Evolutionary conservation across 139 green algal species (phyloP).

Genomic region (Closterium sp.): DNA sequence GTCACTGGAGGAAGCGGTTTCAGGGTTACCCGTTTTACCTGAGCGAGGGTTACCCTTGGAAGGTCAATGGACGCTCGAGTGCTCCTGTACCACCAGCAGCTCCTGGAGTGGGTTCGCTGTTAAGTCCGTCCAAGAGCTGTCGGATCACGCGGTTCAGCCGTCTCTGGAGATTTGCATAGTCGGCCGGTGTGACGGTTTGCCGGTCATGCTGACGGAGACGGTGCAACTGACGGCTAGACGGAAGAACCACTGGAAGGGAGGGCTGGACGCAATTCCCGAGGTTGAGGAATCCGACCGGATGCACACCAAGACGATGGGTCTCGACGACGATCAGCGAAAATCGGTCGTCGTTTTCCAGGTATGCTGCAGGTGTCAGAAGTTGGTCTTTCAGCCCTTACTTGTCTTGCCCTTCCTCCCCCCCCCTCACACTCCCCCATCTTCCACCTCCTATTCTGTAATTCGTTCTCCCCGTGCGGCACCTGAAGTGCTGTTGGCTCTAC

Average conservation of each 20-base stretch:
- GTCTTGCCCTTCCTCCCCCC: background rate
- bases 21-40: background rate
- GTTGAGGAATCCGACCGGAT: constrained; percentile 27
- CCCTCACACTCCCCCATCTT: background rate
- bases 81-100: constrained; percentile 6
- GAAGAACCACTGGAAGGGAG: constrained; percentile 15
- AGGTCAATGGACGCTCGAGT: constrained; percentile 21
- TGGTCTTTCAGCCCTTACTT: too few species aligned
- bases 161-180: constrained; percentile 47
- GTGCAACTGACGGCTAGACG: constrained; percentile 14
- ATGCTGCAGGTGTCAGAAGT: too few species aligned
- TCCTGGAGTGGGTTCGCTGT: constrained; percentile 21
- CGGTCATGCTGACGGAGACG: constrained; percentile 33
- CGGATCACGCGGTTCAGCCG: constrained; percentile 17
- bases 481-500: too few species aligned
- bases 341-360: background rate
- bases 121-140: constrained; percentile 13
- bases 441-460: too few species aligned
- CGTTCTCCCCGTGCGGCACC: too few species aligned
- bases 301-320: background rate
- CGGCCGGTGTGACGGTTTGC: constrained; percentile 8
- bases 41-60: background rate
- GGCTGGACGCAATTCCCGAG: constrained; percentile 35
- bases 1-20: background rate
- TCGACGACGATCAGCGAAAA: background rate